Percentiles rank a stretch among this genome's conserved stretches.
Conservation (phyloP, 1,139 yeast species). For the Saccharomyces uvarum region DNA sequence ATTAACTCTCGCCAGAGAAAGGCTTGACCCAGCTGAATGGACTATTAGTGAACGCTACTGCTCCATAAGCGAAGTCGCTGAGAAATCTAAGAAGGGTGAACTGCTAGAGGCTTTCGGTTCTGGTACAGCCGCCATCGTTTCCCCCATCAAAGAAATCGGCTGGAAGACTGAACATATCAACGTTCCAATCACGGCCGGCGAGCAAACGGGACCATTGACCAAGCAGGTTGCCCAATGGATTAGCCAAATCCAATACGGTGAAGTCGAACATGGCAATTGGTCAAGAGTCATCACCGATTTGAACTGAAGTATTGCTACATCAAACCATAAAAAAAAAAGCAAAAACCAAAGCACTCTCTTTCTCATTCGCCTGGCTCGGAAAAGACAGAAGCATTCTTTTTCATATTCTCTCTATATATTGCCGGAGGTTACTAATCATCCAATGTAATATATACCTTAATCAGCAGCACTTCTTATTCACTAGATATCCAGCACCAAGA, state of each 20-base stretch:
- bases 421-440: background rate
- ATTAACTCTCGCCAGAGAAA: slow-evolving; percentile 64
- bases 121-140: slow-evolving; percentile 95
- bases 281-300: slow-evolving; percentile 33
- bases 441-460: background rate
- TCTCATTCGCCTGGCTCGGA: background rate
- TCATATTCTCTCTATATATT: background rate
- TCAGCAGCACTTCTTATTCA: background rate
- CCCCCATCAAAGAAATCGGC: slow-evolving; percentile 84
- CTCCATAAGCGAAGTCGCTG: slow-evolving; percentile 73
- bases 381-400: background rate
- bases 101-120: slow-evolving; percentile 93
- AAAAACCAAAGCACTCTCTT: background rate
- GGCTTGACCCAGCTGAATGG: slow-evolving; percentile 70
- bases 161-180: slow-evolving; percentile 62
- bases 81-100: slow-evolving; percentile 69
- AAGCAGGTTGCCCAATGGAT: slow-evolving; percentile 76
- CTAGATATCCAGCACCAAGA: background rate
- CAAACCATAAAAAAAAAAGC: background rate
- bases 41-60: slow-evolving; percentile 69
- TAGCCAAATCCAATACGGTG: slow-evolving; percentile 82
- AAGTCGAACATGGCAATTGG: slow-evolving; percentile 47
- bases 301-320: slow-evolving; percentile 9
- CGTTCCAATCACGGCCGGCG: slow-evolving; percentile 74
- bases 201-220: slow-evolving; percentile 73